These are phyloP conservation scores for Lentinula boryana DNA, from an alignment of 768 basidiomycete species.

Conservation along the genomic window DNA sequence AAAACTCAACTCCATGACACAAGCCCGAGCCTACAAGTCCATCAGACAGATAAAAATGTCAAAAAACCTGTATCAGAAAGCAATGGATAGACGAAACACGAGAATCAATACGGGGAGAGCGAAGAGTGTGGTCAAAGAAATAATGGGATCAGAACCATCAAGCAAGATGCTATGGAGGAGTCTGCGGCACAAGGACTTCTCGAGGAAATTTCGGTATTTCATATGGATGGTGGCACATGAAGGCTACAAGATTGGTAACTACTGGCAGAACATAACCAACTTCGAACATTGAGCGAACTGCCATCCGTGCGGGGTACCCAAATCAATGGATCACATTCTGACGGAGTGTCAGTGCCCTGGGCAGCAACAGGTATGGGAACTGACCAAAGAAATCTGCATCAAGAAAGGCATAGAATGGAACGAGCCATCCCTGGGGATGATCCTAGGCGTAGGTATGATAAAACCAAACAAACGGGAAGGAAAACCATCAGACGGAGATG, in stretches of 20 bases:
- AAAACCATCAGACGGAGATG: slow-evolving; percentile 4
- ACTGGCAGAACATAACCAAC: not conserved
- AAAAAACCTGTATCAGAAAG: not conserved
- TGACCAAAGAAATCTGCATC: slow-evolving; percentile 11
- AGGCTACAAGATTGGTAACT: not conserved
- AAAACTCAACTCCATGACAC: slow-evolving; percentile 9
- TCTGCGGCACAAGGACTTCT: slow-evolving; percentile 7
- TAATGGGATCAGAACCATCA: not conserved
- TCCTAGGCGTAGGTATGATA: slow-evolving; percentile 11
- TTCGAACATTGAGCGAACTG: not conserved
- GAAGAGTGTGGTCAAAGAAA: not conserved
- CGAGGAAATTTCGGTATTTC: slow-evolving; percentile 8
- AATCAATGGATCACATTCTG: no score
- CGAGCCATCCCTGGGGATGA: slow-evolving; percentile 8
- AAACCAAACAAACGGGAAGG: not conserved
- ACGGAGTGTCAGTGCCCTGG: slow-evolving; percentile 17
- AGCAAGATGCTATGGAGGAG: slow-evolving; percentile 2
- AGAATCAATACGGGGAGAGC: not conserved
- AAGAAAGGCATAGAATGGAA: slow-evolving; percentile 12
- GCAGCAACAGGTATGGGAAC: slow-evolving; percentile 17
- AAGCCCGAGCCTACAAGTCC: slow-evolving; percentile 6
- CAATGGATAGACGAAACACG: not conserved
- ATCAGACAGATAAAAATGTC: not conserved
- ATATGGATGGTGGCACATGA: not conserved
- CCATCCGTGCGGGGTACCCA: slow-evolving; percentile 9